A percentile compares a stretch with the other conserved stretches of the same genome.
These are phyloP conservation scores for Acacia concinna DNA, from an alignment of 331 rosid species.

Conservation along the genomic window DNA sequence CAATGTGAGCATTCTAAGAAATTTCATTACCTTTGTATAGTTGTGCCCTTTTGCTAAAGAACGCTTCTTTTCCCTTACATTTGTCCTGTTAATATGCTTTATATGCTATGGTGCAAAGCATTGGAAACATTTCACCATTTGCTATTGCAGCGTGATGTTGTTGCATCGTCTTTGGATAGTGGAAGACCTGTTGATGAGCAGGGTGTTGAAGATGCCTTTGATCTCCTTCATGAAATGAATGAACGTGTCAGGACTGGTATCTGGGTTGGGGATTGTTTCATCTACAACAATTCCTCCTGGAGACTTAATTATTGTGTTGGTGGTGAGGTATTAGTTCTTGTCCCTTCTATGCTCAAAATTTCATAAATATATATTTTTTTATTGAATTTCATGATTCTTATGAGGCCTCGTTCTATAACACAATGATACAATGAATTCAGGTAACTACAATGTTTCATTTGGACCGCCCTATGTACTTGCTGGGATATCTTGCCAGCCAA, in stretches of 20 bases:
- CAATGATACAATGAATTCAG: constrained; percentile 45
- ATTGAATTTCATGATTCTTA: constrained; percentile 23
- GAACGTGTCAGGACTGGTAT: constrained; percentile 97
- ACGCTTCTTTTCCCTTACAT: background rate
- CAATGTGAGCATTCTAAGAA: constrained; percentile 66
- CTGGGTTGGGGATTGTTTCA: constrained; percentile 99
- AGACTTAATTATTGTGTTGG: constrained; percentile 99
- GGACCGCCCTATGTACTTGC: constrained; percentile 98
- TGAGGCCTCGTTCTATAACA: constrained; percentile 22
- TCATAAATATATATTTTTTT: background rate
- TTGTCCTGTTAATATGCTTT: background rate
- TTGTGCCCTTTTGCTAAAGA: background rate
- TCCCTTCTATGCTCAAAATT: constrained; percentile 22
- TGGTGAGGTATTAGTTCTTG: constrained; percentile 79
- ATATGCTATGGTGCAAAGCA: constrained; percentile 14
- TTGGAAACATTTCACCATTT: constrained; percentile 31
- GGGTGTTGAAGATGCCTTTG: constrained; percentile 98
- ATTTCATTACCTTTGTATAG: constrained; percentile 13
- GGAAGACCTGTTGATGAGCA: constrained; percentile 86
- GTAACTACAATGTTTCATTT: constrained; percentile 98
- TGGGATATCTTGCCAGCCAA: constrained; percentile 97
- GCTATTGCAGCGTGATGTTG: constrained; percentile 86
- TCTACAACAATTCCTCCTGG: constrained; percentile 96
- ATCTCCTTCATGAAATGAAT: constrained; percentile 89
- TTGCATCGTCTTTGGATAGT: constrained; percentile 88